Evolutionary conservation across 768 basidiomycete species (phyloP).

Genomic region (Boletus sp.): DNA sequence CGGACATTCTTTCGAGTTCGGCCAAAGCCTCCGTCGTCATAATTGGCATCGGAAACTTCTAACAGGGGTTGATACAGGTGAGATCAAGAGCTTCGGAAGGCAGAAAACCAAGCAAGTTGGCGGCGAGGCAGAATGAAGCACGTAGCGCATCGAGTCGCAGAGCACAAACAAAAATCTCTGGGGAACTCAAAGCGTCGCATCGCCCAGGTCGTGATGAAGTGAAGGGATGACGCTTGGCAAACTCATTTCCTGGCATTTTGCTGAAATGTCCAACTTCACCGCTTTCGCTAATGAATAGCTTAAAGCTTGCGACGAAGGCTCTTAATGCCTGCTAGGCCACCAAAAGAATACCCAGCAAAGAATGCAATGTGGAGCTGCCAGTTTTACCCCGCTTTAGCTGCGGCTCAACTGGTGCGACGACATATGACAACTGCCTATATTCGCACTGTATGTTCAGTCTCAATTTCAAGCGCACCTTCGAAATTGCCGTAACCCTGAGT

Average conservation of each 20-base stretch:
- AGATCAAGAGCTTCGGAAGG: slow-evolving; percentile 50
- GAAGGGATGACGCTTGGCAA: slow-evolving; percentile 18
- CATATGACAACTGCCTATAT: slow-evolving; percentile 38
- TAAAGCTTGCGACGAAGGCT: slow-evolving; percentile 43
- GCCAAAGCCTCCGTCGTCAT: slow-evolving; percentile 52
- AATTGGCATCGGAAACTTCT: slow-evolving; percentile 62
- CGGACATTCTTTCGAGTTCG: slow-evolving; percentile 51
- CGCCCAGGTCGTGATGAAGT: slow-evolving; percentile 18
- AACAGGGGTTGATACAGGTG: slow-evolving; percentile 42
- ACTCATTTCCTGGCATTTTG: slow-evolving; percentile 31
- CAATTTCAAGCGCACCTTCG: slow-evolving; percentile 86
- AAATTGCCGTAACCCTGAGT: slow-evolving; percentile 61
- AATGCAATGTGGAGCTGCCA: slow-evolving; percentile 33
- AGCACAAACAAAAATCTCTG: slow-evolving; percentile 18
- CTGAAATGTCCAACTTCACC: slow-evolving; percentile 36
- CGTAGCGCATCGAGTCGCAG: slow-evolving; percentile 43
- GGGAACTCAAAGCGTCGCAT: slow-evolving; percentile 28
- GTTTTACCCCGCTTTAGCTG: slow-evolving; percentile 53
- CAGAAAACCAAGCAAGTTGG: slow-evolving; percentile 38
- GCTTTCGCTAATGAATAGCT: slow-evolving; percentile 49
- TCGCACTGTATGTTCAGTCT: slow-evolving; percentile 51
- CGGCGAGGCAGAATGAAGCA: slow-evolving; percentile 43
- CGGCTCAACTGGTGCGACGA: slow-evolving; percentile 38
- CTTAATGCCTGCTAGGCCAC: slow-evolving; percentile 31
- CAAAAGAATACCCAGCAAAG: slow-evolving; percentile 22